A percentile compares a stretch with the other conserved stretches of the same genome.
Conservation (phyloP, 805 yeast species). For the Ascoidea rubescens region DNA sequence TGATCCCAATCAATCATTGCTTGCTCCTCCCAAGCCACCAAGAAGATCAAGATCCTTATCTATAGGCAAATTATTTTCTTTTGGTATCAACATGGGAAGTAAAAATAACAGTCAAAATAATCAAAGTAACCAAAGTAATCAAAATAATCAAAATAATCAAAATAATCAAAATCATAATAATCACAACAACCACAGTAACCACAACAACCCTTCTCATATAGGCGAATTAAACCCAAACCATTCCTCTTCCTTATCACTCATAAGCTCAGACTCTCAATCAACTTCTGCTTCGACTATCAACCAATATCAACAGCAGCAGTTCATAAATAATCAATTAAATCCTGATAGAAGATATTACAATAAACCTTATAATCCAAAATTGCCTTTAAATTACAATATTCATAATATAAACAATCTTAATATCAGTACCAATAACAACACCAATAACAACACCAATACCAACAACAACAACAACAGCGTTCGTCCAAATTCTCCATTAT, state of each 20-base stretch:
- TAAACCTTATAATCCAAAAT: background rate
- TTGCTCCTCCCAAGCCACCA: constrained; percentile 11
- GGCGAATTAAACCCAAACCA: background rate
- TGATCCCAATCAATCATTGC: background rate
- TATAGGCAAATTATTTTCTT: constrained; percentile 24
- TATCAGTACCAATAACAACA: background rate
- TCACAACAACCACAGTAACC: constrained; percentile 2
- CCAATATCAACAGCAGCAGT: background rate
- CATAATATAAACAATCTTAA: background rate
- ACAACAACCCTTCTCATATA: background rate
- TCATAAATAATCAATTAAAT: background rate
- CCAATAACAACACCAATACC: background rate
- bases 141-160: no score
- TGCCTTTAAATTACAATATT: background rate
- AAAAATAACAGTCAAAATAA: background rate
- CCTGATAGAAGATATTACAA: background rate
- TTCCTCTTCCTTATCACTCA: background rate
- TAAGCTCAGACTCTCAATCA: background rate
- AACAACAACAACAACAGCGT: background rate
- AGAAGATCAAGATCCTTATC: constrained; percentile 28
- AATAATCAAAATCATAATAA: no score
- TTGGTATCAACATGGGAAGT: constrained; percentile 16
- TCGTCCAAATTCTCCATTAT: no score
- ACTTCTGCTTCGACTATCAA: background rate
- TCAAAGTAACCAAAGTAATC: no score